These are phyloP conservation scores for Claviceps spartinae DNA, from an alignment of 2,329 filamentous ascomycete genomes.

Conservation along the genomic window DNA sequence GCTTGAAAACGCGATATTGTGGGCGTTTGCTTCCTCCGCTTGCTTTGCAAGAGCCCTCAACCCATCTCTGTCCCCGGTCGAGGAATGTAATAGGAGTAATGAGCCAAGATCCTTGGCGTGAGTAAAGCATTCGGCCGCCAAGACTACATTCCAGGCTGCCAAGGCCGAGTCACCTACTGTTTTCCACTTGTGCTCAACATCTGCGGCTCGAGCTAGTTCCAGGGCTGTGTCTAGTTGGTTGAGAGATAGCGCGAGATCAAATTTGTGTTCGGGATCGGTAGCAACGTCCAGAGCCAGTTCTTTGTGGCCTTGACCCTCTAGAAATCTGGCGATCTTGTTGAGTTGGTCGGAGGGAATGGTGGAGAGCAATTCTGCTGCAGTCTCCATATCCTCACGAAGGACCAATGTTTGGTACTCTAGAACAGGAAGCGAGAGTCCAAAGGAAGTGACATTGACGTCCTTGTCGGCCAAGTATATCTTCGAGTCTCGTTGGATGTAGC, in stretches of 20 bases:
- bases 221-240: slow-evolving; percentile 77
- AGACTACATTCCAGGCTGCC: slow-evolving; percentile 67
- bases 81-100: slow-evolving; percentile 74
- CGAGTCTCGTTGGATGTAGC: slow-evolving; percentile 92
- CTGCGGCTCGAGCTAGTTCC: slow-evolving; percentile 66
- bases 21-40: slow-evolving; percentile 61
- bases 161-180: slow-evolving; percentile 87
- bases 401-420: slow-evolving; percentile 96
- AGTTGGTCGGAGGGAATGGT: slow-evolving; percentile 85
- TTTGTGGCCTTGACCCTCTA: slow-evolving; percentile 95
- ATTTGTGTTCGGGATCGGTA: slow-evolving; percentile 90
- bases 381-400: slow-evolving; percentile 83
- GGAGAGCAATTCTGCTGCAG: slow-evolving; percentile 70
- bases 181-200: slow-evolving; percentile 97
- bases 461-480: slow-evolving; percentile 92
- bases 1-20: slow-evolving; percentile 88
- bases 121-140: slow-evolving; percentile 87
- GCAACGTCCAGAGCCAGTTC: slow-evolving; percentile 89
- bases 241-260: slow-evolving; percentile 75
- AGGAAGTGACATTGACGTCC: slow-evolving; percentile 84
- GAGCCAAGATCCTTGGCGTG: slow-evolving; percentile 85
- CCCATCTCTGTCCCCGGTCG: slow-evolving; percentile 66
- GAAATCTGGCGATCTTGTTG: slow-evolving; percentile 94
- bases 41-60: slow-evolving; percentile 59
- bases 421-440: slow-evolving; percentile 78